Evolutionary conservation across 2,329 filamentous ascomycete species (phyloP).

Genomic region (Fusarium piperis): DNA sequence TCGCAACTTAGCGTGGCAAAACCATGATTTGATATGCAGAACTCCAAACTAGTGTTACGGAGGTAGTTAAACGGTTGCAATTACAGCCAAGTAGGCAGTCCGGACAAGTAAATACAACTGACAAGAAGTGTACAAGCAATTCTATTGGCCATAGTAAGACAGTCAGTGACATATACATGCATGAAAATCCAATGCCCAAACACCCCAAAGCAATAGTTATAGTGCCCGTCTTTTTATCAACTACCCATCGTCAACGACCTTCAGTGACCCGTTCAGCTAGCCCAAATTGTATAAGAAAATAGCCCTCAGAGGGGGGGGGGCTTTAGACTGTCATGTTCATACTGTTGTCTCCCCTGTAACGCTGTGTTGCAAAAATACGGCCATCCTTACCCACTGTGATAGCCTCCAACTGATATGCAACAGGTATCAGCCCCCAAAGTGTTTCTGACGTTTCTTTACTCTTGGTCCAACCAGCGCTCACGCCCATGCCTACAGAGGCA

Average conservation of each 20-base stretch:
- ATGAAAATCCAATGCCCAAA: too few relatives aligned
- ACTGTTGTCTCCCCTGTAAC: neutral
- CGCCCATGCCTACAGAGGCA: neutral
- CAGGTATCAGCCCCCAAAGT: neutral
- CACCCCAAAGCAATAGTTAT: too few relatives aligned
- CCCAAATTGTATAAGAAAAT: too few relatives aligned
- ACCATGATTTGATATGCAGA: neutral
- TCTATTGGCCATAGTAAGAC: too few relatives aligned
- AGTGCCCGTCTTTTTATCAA: too few relatives aligned
- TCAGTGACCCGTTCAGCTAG: too few relatives aligned
- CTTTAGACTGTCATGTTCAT: neutral
- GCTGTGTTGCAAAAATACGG: neutral
- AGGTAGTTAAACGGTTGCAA: neutral
- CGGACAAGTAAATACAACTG: neutral
- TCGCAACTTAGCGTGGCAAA: neutral
- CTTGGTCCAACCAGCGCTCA: neutral
- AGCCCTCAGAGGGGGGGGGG: too few relatives aligned
- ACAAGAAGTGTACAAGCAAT: neutral
- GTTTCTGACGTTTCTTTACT: neutral
- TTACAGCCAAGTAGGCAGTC: neutral
- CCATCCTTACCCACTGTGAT: neutral
- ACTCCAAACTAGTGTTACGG: neutral
- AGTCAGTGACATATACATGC: too few relatives aligned
- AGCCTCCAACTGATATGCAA: neutral
- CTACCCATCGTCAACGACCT: too few relatives aligned